phyloP scores from a whole-genome alignment of 768 basidiomycete genomes.

The Hypholoma sublateritium region DNA sequence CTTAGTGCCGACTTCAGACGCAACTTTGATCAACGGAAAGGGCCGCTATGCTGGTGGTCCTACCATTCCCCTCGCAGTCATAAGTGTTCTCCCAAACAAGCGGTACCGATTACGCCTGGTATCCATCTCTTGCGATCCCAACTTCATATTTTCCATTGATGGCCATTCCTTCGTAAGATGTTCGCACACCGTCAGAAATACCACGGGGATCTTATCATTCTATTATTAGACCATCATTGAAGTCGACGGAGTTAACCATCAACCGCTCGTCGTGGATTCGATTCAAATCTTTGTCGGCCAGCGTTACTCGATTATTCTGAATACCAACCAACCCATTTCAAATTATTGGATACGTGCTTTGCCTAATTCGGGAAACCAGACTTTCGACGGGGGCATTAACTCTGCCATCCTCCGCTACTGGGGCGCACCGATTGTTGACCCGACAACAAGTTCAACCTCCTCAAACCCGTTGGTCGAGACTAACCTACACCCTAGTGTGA shows the following conservation, averaged over 20 bases:
- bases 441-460: slow-evolving; percentile 32
- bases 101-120: slow-evolving; percentile 51
- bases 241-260: slow-evolving; percentile 38
- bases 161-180: slow-evolving; percentile 36
- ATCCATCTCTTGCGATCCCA: slow-evolving; percentile 44
- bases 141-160: slow-evolving; percentile 45
- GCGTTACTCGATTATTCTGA: slow-evolving; percentile 43
- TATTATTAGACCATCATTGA: slow-evolving; percentile 33
- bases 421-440: slow-evolving; percentile 40
- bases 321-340: slow-evolving; percentile 32
- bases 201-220: not conserved
- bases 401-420: slow-evolving; percentile 54
- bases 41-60: slow-evolving; percentile 44
- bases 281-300: slow-evolving; percentile 36
- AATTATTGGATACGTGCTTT: slow-evolving; percentile 48
- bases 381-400: slow-evolving; percentile 39
- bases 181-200: too few relatives aligned
- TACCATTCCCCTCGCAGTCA: slow-evolving; percentile 32
- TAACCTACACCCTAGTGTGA: slow-evolving; percentile 30
- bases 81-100: slow-evolving; percentile 33
- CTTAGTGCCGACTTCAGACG: slow-evolving; percentile 26
- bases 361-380: slow-evolving; percentile 24
- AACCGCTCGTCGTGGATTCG: slow-evolving; percentile 36
- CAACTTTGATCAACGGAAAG: slow-evolving; percentile 47
- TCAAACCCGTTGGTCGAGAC: slow-evolving; percentile 35